A percentile compares a stretch with the other conserved stretches of the same genome.
These are phyloP conservation scores for Ceriops tagal DNA, from an alignment of 345 rosid genomes.

Conservation along the genomic window DNA sequence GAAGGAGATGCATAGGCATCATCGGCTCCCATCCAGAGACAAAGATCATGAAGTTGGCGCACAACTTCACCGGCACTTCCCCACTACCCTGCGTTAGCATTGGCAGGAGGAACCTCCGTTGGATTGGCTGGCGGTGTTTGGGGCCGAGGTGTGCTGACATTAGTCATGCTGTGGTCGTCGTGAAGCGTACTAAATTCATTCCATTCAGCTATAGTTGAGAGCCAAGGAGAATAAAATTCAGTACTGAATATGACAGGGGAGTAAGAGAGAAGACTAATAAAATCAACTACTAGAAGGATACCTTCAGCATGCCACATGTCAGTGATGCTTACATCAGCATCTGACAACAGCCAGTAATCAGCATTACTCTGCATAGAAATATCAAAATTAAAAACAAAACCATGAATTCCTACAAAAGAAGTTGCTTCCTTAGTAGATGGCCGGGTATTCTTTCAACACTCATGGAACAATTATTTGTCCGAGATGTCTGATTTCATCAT, in stretches of 20 bases:
- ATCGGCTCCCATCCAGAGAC: slow-evolving; percentile 3
- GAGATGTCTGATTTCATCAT: too few species aligned
- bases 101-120: slow-evolving; percentile 35
- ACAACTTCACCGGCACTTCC: background rate
- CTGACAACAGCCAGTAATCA: slow-evolving; percentile 96
- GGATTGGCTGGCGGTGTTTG: slow-evolving; percentile 55
- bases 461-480: too few species aligned
- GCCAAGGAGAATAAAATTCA: slow-evolving; percentile 29
- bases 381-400: background rate
- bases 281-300: slow-evolving; percentile 46
- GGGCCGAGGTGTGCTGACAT: slow-evolving; percentile 42
- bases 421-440: too few species aligned
- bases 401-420: too few species aligned
- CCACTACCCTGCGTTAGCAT: slow-evolving; percentile 32
- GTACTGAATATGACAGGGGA: background rate
- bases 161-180: slow-evolving; percentile 37
- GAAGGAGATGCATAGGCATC: slow-evolving; percentile 8
- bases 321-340: slow-evolving; percentile 79
- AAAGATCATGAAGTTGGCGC: background rate
- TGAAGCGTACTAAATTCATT: slow-evolving; percentile 39
- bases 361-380: slow-evolving; percentile 55
- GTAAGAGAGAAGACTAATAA: background rate
- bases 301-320: slow-evolving; percentile 82
- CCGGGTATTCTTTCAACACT: too few species aligned
- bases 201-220: slow-evolving; percentile 52